Evolutionary conservation across 1,139 yeast species (phyloP).

Genomic region (Kluyveromyces sp.): DNA sequence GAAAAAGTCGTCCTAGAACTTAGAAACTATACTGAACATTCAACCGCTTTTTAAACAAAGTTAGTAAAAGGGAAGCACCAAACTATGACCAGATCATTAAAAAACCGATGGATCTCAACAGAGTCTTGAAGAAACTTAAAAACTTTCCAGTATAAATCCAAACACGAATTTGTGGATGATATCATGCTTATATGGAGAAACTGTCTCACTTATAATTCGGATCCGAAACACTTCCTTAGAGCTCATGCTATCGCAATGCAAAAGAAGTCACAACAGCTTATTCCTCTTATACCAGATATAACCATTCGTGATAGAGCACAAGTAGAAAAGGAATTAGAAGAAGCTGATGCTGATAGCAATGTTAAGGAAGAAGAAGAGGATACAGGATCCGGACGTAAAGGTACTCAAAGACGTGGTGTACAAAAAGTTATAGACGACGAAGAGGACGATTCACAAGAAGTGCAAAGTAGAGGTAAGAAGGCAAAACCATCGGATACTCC

Average conservation of each 20-base stretch:
- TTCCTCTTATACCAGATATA: constrained; percentile 85
- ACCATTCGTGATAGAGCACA: constrained; percentile 74
- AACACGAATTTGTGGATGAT: constrained; percentile 86
- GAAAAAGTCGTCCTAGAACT: constrained; percentile 89
- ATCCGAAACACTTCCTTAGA: constrained; percentile 85
- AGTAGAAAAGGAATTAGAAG: constrained; percentile 74
- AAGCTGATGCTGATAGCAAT: constrained; percentile 28
- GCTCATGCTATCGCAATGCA: constrained; percentile 96
- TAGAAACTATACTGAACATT: constrained; percentile 90
- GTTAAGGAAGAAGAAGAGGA: constrained; percentile 23
- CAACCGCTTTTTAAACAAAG: constrained; percentile 91
- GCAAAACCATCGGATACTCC: not conserved
- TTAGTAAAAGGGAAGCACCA: constrained; percentile 95
- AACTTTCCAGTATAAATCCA: constrained; percentile 69
- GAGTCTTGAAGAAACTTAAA: constrained; percentile 89
- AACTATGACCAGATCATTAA: constrained; percentile 86
- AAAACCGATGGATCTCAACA: constrained; percentile 93
- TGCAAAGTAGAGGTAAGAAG: constrained; percentile 1
- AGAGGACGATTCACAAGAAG: constrained; percentile 4
- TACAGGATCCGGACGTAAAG: constrained; percentile 29
- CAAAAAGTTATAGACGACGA: constrained; percentile 15
- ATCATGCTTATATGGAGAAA: constrained; percentile 92
- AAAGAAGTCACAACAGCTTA: constrained; percentile 66
- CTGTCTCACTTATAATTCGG: constrained; percentile 88
- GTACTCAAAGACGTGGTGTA: constrained; percentile 27